These are phyloP conservation scores for Quercus phellos DNA, from an alignment of 331 rosid species.

Conservation along the genomic window DNA sequence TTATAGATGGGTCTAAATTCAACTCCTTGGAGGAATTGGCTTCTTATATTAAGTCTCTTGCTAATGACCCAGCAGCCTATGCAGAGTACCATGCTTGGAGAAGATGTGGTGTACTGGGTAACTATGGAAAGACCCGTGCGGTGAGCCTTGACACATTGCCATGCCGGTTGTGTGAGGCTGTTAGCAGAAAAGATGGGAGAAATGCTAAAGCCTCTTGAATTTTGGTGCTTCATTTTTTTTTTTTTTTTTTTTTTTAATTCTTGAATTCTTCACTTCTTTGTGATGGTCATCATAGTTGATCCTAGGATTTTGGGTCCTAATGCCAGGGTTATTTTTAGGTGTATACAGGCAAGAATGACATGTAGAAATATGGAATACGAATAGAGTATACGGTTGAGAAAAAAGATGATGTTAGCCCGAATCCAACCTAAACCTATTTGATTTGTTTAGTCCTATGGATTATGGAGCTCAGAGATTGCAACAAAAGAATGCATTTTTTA, in stretches of 20 bases:
- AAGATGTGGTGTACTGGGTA: slow-evolving; percentile 71
- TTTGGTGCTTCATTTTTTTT: neutral
- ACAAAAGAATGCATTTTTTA: no score
- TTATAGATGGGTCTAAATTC: slow-evolving; percentile 79
- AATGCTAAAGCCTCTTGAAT: slow-evolving; percentile 32
- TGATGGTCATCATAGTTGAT: neutral
- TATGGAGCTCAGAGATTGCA: no score
- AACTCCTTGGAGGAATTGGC: slow-evolving; percentile 76
- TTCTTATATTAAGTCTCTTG: slow-evolving; percentile 61
- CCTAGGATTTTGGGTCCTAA: neutral
- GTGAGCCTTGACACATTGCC: slow-evolving; percentile 88
- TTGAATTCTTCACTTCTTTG: neutral
- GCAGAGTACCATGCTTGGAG: slow-evolving; percentile 99
- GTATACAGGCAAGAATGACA: neutral
- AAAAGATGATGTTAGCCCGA: neutral
- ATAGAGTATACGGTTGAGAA: neutral
- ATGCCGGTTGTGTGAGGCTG: slow-evolving; percentile 71
- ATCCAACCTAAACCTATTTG: neutral
- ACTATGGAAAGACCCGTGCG: slow-evolving; percentile 67
- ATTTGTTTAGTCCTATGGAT: neutral
- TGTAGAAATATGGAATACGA: neutral
- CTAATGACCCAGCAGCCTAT: slow-evolving; percentile 76
- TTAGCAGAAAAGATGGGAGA: slow-evolving; percentile 80
- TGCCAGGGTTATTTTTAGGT: neutral
- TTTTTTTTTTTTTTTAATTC: neutral